Conservation (phyloP, 176 grass and related monocot species). For the Melocanna baccifera region DNA sequence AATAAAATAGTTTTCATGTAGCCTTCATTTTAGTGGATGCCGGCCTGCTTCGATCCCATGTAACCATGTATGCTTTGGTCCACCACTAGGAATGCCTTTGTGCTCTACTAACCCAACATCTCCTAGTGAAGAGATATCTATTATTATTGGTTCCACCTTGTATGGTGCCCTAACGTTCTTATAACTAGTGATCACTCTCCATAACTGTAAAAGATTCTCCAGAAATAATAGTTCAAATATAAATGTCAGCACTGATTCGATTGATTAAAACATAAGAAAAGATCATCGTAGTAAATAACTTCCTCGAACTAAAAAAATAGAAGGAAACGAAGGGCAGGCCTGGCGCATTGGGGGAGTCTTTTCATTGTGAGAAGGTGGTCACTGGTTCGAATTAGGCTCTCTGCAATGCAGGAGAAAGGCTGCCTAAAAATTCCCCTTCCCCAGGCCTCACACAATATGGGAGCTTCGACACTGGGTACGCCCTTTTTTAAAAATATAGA, state of each 20-base stretch:
- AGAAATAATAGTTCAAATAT: neutral
- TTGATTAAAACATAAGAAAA: neutral
- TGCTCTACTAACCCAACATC: slow-evolving; percentile 27
- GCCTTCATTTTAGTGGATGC: neutral
- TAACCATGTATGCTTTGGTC: neutral
- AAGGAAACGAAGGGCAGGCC: too few relatives aligned
- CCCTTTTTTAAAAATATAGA: neutral
- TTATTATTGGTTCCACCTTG: slow-evolving; percentile 36
- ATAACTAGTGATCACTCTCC: neutral
- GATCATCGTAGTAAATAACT: neutral
- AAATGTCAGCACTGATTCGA: neutral
- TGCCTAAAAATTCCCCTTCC: too few relatives aligned
- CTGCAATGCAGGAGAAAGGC: too few relatives aligned
- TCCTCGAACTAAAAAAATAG: neutral
- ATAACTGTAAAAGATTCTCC: neutral
- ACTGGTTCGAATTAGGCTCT: too few relatives aligned
- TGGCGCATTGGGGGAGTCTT: too few relatives aligned
- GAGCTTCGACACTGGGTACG: too few relatives aligned
- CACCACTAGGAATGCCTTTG: slow-evolving; percentile 8
- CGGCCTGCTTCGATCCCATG: neutral
- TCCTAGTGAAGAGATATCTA: neutral
- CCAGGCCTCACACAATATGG: too few relatives aligned
- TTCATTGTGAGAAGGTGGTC: too few relatives aligned
- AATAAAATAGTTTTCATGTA: neutral
- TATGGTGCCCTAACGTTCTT: neutral